Evolutionary conservation across 192 early-diverging fungal genomes (phyloP), one percentile per base, ranked within the genome.

Genomic region (Linnemannia zychae): DNA sequence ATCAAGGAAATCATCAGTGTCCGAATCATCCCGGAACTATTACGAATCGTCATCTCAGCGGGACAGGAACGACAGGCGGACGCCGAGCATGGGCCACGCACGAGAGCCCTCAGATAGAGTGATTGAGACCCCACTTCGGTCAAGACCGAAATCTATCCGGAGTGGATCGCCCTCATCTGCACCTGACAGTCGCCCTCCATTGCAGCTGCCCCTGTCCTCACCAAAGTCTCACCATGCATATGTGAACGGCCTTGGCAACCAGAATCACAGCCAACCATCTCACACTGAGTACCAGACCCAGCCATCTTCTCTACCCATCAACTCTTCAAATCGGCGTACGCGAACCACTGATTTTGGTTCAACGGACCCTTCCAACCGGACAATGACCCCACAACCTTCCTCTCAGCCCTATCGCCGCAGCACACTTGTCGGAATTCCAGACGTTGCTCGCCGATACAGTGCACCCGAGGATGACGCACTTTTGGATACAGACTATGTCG

Each of bases 401-500:
- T 78, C 85, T 4, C 80, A 80, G 28, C 79, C 85, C 3, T 78
- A 78, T 72, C 85, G 85, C 20, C 75, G 79, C 22, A 78, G 57
- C 53, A 73, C 85, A 0, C 50, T 81, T 22, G 79, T 81, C 36
- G 80, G 79, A 12, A 63, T 87, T 17, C 70, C 75, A 17, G 84
- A 86, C 57, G 77, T 71, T 37, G 52, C 88, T 33, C 75, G 79
- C 28, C 79, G 79, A 7, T 75, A 80, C 71, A 78, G 77, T 40
- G 77, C 74, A 18, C 83, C 83, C 4, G 88, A 91, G 66, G 88
- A 93, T 77, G 91, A 94, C 75, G 71, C 90, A 75, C 76, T 92
- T 2, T 67, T 91, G 7, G 92, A 91, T 71, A 91, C 91, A 66
- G 95, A 95, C 74, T 96, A 95, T 77, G 94, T 96, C 34, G 91